Conservation (phyloP, 306 rosid species). For the Styphnolobium japonicum region DNA sequence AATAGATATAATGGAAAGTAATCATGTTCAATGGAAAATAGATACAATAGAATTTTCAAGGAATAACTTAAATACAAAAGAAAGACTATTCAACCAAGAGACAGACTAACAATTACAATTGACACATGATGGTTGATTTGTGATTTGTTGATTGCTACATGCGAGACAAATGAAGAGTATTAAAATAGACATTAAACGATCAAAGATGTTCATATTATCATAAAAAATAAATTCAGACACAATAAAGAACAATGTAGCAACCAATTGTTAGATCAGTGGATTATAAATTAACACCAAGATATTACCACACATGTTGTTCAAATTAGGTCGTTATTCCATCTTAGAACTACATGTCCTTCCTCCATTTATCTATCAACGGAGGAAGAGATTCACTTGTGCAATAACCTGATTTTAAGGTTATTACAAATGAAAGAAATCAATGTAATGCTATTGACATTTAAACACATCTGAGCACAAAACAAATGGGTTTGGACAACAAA, state of each 20-base stretch:
- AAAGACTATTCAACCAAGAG: not conserved
- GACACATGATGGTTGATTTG: not conserved
- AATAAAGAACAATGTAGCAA: not conserved
- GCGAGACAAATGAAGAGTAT: not conserved
- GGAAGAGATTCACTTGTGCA: constrained; percentile 2
- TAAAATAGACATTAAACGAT: not conserved
- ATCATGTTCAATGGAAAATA: no score
- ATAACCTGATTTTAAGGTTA: not conserved
- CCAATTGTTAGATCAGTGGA: not conserved
- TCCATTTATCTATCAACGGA: constrained; percentile 8
- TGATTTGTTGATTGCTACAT: no score
- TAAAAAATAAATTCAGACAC: not conserved
- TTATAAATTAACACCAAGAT: constrained; percentile 18
- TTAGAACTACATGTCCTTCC: constrained; percentile 10
- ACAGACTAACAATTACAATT: not conserved
- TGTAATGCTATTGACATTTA: not conserved
- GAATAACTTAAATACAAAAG: not conserved
- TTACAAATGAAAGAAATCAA: constrained; percentile 15
- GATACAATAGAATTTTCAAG: not conserved
- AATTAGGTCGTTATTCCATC: not conserved
- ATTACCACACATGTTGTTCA: constrained; percentile 7
- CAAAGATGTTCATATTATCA: not conserved
- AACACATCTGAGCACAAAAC: not conserved
- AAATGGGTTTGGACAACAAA: not conserved
- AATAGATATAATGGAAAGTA: no score